These are phyloP conservation scores for Penicillium fuscoglaucum DNA, from an alignment of 2,329 filamentous ascomycete genomes.

Conservation along the genomic window DNA sequence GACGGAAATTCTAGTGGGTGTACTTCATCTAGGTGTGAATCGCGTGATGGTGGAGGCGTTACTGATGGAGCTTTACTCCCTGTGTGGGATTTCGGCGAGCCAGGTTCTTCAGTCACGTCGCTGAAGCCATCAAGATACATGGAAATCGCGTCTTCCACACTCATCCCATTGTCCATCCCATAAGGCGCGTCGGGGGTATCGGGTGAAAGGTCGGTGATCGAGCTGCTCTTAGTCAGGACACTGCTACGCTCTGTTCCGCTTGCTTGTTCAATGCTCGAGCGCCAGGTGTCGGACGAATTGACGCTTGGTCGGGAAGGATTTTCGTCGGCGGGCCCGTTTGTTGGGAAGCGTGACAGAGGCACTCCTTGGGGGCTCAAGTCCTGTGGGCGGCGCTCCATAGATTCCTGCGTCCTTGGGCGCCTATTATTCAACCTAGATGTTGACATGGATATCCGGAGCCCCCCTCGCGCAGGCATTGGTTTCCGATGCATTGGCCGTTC, in stretches of 20 bases:
- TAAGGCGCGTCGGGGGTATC: conserved; percentile 68
- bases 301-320: conserved; percentile 55
- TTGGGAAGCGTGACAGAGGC: conserved; percentile 34
- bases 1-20: conserved; percentile 24
- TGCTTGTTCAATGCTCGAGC: conserved; percentile 57
- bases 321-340: conserved; percentile 35
- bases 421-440: conserved; percentile 34
- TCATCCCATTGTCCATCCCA: conserved; percentile 54
- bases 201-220: conserved; percentile 60
- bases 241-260: conserved; percentile 80
- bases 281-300: conserved; percentile 60
- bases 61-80: conserved; percentile 36
- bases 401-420: conserved; percentile 29
- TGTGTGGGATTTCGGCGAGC: conserved; percentile 32
- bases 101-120: conserved; percentile 44
- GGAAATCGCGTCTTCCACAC: conserved; percentile 61
- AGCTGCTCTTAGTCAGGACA: conserved; percentile 75
- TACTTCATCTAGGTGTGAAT: conserved; percentile 29
- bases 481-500: conserved; percentile 30
- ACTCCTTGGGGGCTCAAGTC: conserved; percentile 27
- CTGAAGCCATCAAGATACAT: conserved; percentile 62
- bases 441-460: conserved; percentile 41
- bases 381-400: conserved; percentile 28
- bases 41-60: conserved; percentile 31
- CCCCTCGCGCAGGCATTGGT: conserved; percentile 28